Conservation (phyloP, 805 yeast genomes). For the Isabelozyma rhagii region DNA sequence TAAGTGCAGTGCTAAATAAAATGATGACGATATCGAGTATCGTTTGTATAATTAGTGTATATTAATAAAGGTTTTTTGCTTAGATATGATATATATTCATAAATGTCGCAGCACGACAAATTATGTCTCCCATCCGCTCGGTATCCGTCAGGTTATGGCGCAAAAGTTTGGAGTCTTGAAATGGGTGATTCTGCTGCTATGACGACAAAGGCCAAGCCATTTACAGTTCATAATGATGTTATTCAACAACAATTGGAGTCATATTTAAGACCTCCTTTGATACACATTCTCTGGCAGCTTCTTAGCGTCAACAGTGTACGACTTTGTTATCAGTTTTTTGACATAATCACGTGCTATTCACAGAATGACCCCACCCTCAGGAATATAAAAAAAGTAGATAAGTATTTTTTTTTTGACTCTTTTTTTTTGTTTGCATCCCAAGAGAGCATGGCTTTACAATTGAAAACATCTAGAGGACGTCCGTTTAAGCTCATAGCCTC, state of each 20-base stretch:
- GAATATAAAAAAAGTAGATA: not conserved
- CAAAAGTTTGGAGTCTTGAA: not conserved
- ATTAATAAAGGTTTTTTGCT: constrained; percentile 4
- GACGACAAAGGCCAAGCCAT: no score
- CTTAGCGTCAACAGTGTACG: no score
- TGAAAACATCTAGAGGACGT: constrained; percentile 6
- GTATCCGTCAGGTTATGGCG: not conserved
- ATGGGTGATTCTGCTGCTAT: not conserved
- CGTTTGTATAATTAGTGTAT: constrained; percentile 7
- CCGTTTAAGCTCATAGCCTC: constrained; percentile 17
- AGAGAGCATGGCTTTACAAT: constrained; percentile 11
- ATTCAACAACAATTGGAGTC: no score
- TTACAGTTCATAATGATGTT: no score
- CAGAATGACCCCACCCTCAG: not conserved
- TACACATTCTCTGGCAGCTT: no score
- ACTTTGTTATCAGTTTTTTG: no score
- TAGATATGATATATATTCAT: not conserved
- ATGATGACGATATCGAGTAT: not conserved
- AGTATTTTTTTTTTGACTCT: not conserved
- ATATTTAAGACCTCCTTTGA: no score
- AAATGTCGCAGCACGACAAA: not conserved
- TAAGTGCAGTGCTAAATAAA: constrained; percentile 20
- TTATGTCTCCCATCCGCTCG: no score
- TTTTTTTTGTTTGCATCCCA: not conserved
- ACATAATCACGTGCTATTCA: no score